Percentiles rank a stretch among this genome's conserved stretches.
These are phyloP conservation scores for Stagonosporopsis chrysanthemi DNA, from an alignment of 2,329 filamentous ascomycete genomes.

Conservation along the genomic window DNA sequence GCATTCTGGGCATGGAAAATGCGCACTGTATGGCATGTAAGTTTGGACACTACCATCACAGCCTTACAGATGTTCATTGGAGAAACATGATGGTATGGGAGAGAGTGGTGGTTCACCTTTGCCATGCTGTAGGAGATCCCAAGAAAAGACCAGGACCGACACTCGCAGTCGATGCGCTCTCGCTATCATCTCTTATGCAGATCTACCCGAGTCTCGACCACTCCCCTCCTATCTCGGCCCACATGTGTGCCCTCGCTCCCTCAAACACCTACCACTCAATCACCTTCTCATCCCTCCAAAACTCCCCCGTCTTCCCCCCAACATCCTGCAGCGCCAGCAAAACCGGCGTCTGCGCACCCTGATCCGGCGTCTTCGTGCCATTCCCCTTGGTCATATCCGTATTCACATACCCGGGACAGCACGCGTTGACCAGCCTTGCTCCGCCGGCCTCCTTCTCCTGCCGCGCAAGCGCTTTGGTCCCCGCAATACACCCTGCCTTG, in stretches of 20 bases:
- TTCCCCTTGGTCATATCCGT: conserved; percentile 58
- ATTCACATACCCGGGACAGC: conserved; percentile 56
- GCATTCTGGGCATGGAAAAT: too few species aligned
- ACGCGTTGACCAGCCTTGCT: conserved; percentile 47
- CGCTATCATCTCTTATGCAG: too few species aligned
- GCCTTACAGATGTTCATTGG: too few species aligned
- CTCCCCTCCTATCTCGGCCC: too few species aligned
- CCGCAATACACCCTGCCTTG: conserved; percentile 56
- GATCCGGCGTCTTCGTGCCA: conserved; percentile 50
- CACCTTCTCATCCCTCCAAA: conserved; percentile 51
- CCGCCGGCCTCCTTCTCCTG: conserved; percentile 43
- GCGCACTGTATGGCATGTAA: too few species aligned
- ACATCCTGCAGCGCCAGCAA: conserved; percentile 53
- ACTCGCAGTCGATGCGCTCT: too few species aligned
- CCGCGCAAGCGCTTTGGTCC: conserved; percentile 50
- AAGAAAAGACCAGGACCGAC: too few species aligned
- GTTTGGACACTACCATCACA: too few species aligned
- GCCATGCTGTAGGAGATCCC: too few species aligned
- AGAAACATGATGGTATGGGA: too few species aligned
- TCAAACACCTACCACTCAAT: conserved; percentile 43
- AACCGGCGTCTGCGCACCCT: conserved; percentile 56
- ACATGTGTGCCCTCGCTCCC: not conserved
- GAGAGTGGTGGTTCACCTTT: too few species aligned
- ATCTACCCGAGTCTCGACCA: too few species aligned
- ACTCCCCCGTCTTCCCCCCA: conserved; percentile 45